Evolutionary conservation across 1,139 yeast species (phyloP).

Genomic region (Sugiyamaella pinicola): DNA sequence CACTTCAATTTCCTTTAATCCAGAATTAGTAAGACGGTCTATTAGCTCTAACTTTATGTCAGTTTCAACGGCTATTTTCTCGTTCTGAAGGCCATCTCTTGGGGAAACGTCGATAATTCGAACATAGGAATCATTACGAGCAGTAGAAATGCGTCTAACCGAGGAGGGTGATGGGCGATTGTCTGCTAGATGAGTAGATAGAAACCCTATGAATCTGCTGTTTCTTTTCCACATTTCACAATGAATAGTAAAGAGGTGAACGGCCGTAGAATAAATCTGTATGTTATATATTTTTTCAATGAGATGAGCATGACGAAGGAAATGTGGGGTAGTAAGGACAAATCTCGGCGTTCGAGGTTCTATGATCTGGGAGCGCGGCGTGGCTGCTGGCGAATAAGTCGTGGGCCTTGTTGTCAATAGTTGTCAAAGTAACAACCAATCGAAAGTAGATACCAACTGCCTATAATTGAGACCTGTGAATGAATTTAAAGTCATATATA

Average conservation of each 20-base stretch:
- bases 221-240: conserved; percentile 4
- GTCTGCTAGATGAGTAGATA: background rate
- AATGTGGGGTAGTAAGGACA: conserved; percentile 3
- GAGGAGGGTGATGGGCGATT: background rate
- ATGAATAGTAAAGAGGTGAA: background rate
- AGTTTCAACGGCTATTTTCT: conserved; percentile 38
- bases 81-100: conserved; percentile 45
- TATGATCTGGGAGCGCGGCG: background rate
- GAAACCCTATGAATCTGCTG: background rate
- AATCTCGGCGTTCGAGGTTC: background rate
- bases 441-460: no score
- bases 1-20: conserved; percentile 39
- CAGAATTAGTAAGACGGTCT: conserved; percentile 37
- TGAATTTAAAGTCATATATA: no score
- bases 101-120: conserved; percentile 43
- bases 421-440: no score
- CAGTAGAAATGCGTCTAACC: background rate
- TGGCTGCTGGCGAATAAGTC: no score
- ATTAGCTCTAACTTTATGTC: conserved; percentile 39
- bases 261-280: background rate
- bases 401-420: no score
- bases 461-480: no score
- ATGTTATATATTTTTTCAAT: background rate
- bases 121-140: conserved; percentile 22
- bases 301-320: background rate